Percentiles rank a stretch among this genome's conserved stretches.
phyloP scores from a whole-genome alignment of 1,284 basidiomycete genomes.

The Ustilago lituana region DNA sequence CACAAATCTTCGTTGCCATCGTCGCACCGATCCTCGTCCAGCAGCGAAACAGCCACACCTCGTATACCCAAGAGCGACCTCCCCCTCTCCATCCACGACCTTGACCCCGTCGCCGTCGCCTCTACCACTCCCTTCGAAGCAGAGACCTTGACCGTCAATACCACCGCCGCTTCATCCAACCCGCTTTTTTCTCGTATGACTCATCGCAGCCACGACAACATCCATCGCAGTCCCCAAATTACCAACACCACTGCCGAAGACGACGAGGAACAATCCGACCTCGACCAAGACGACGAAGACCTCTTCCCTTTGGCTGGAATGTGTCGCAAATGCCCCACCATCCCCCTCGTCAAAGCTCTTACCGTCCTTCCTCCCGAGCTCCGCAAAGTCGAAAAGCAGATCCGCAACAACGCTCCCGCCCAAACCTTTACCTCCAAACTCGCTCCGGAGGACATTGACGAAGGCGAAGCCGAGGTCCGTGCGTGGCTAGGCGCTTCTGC shows the following conservation, averaged over 20 bases:
- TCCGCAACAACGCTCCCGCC: conserved; percentile 31
- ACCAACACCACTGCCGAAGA: neutral
- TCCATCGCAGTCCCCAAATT: neutral
- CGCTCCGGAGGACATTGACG: conserved; percentile 50
- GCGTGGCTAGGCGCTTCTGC: conserved; percentile 57
- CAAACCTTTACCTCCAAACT: conserved; percentile 26
- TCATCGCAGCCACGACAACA: conserved; percentile 18
- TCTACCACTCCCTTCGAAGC: conserved; percentile 10
- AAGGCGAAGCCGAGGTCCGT: conserved; percentile 59
- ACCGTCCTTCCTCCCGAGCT: conserved; percentile 61
- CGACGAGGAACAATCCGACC: conserved; percentile 2
- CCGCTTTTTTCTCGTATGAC: conserved; percentile 18
- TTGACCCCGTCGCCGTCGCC: conserved; percentile 14
- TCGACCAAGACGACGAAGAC: conserved; percentile 52
- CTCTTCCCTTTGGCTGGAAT: conserved; percentile 56
- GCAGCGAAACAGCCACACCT: conserved; percentile 28
- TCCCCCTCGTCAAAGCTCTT: conserved; percentile 57
- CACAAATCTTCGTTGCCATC: conserved; percentile 3
- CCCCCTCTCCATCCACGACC: conserved; percentile 33
- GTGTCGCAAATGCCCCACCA: conserved; percentile 60
- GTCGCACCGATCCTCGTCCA: conserved; percentile 25
- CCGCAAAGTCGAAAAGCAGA: conserved; percentile 52
- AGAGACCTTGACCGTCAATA: conserved; percentile 6
- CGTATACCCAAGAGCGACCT: conserved; percentile 26
- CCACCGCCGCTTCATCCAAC: too few species aligned